phyloP scores from a whole-genome alignment of 179 eudicot species.

The Gypsophila paniculata region DNA sequence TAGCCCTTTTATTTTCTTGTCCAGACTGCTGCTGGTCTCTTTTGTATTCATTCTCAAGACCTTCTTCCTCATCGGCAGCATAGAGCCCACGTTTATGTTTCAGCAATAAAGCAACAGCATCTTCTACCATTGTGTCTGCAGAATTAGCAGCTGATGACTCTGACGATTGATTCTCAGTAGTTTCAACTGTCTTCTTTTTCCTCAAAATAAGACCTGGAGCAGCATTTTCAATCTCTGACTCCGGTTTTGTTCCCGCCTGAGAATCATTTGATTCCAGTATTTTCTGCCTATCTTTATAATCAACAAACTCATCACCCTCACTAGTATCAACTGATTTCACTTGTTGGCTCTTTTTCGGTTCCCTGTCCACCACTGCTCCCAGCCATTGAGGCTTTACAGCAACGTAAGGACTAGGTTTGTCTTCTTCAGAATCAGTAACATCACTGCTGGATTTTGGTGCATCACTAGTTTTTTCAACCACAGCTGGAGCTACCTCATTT shows the following conservation, averaged over 20 bases:
- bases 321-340: slow-evolving; percentile 31
- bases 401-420: slow-evolving; percentile 42
- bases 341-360: slow-evolving; percentile 41
- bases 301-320: slow-evolving; percentile 69
- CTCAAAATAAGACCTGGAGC: slow-evolving; percentile 89
- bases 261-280: slow-evolving; percentile 36
- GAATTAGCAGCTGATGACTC: slow-evolving; percentile 26
- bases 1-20: slow-evolving; percentile 51
- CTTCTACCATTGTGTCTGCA: slow-evolving; percentile 46
- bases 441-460: slow-evolving; percentile 32
- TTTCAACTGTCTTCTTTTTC: slow-evolving; percentile 65
- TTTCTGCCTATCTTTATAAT: slow-evolving; percentile 72
- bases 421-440: slow-evolving; percentile 33
- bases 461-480: slow-evolving; percentile 28
- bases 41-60: slow-evolving; percentile 20
- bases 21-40: slow-evolving; percentile 22
- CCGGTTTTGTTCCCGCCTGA: slow-evolving; percentile 19
- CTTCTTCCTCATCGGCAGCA: slow-evolving; percentile 45
- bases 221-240: slow-evolving; percentile 58
- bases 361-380: slow-evolving; percentile 65
- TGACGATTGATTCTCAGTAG: slow-evolving; percentile 29
- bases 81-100: slow-evolving; percentile 67
- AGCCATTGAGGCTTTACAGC: slow-evolving; percentile 91
- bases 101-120: slow-evolving; percentile 78
- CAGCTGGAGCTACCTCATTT: slow-evolving; percentile 29